These are phyloP conservation scores for Fusarium circinatum DNA, from an alignment of 2,329 filamentous ascomycete genomes.

Conservation along the genomic window DNA sequence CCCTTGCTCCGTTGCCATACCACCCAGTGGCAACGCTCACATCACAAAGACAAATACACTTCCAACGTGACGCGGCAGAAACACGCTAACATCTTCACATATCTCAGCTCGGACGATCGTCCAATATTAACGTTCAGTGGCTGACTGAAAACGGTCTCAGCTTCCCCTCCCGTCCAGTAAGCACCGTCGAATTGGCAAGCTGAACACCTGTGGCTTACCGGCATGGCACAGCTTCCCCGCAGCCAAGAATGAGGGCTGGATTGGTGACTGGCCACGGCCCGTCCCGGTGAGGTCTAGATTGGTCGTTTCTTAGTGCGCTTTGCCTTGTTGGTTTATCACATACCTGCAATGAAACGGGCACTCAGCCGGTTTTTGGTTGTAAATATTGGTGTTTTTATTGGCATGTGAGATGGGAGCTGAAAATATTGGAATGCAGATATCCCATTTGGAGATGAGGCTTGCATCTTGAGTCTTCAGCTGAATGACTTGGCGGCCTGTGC, in stretches of 20 bases:
- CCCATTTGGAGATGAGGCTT: rapidly evolving
- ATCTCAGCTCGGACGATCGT: neutral
- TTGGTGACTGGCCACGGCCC: neutral
- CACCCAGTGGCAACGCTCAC: neutral
- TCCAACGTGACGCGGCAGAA: neutral
- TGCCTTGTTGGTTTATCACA: neutral
- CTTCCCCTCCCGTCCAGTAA: neutral
- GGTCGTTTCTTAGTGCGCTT: neutral
- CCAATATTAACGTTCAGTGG: neutral
- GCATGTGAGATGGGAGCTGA: neutral
- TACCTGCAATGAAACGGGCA: neutral
- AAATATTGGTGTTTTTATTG: neutral
- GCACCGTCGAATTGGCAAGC: neutral
- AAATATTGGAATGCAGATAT: neutral
- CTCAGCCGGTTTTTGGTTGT: neutral
- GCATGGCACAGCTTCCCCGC: neutral
- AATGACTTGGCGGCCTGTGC: neutral
- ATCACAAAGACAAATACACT: neutral
- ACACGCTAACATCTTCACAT: neutral
- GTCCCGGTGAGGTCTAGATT: neutral
- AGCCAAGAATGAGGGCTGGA: neutral
- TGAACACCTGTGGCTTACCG: neutral
- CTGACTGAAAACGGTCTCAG: neutral
- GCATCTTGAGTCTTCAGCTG: neutral
- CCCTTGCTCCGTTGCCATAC: neutral